These are phyloP conservation scores for Suillus luteus DNA, from an alignment of 768 basidiomycete species.

Conservation along the genomic window DNA sequence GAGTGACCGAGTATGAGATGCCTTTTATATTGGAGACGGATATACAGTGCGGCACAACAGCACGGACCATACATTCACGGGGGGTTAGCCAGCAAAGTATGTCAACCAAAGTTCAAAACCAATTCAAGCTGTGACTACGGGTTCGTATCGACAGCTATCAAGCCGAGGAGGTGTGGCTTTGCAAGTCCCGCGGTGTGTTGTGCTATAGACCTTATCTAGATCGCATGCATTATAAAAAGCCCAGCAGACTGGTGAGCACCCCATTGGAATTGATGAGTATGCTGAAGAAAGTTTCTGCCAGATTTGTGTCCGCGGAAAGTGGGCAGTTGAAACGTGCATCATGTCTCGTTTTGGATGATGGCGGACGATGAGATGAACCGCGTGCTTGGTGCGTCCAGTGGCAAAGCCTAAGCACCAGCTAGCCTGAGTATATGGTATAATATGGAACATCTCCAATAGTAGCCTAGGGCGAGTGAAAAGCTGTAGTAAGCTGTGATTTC, in stretches of 20 bases:
- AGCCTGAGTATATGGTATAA: background rate
- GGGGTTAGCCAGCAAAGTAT: background rate
- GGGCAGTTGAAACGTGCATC: background rate
- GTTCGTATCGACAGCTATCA: background rate
- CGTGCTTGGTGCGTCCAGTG: background rate
- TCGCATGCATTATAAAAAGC: background rate
- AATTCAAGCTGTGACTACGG: background rate
- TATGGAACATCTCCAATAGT: background rate
- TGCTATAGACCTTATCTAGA: background rate
- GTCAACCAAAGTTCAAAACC: background rate
- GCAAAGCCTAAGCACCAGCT: background rate
- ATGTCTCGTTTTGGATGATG: background rate
- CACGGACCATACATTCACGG: background rate
- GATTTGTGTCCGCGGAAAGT: background rate
- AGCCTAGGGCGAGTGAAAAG: background rate
- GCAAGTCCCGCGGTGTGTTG: background rate
- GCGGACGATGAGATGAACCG: background rate
- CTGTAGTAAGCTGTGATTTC: background rate
- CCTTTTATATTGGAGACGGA: constrained; percentile 24
- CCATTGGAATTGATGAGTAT: background rate
- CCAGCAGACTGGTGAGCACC: background rate
- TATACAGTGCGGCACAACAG: background rate
- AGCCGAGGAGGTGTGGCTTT: background rate
- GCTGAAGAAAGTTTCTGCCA: background rate
- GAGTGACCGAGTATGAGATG: background rate